Conservation (phyloP, 2,329 filamentous ascomycete species). For the Ophiostoma tasmaniense region DNA sequence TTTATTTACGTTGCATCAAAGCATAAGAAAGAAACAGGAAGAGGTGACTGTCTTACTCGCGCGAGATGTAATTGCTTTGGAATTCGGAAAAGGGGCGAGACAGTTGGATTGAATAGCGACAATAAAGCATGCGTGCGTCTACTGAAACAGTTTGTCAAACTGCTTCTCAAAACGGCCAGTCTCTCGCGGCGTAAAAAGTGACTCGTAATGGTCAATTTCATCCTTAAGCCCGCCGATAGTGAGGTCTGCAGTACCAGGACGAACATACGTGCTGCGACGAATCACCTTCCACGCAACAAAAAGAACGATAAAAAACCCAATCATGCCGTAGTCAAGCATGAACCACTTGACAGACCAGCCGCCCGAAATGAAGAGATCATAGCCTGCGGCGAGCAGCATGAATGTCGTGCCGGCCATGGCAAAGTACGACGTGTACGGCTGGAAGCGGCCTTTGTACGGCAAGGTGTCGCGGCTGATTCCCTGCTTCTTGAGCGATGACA, state of each 20-base stretch:
- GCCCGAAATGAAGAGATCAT: constrained; percentile 15
- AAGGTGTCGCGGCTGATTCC: constrained; percentile 44
- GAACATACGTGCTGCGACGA: constrained; percentile 14
- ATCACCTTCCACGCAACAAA: constrained; percentile 15
- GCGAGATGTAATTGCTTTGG: neutral
- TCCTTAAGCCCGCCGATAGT: constrained; percentile 22
- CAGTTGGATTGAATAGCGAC: neutral
- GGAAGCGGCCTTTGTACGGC: constrained; percentile 44
- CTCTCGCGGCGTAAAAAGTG: constrained; percentile 10
- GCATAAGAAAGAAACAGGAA: neutral
- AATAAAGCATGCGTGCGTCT: neutral
- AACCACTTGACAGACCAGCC: constrained; percentile 19
- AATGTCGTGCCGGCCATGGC: constrained; percentile 19
- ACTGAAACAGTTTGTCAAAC: constrained; percentile 14
- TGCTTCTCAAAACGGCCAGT: constrained; percentile 9
- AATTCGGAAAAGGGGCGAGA: neutral
- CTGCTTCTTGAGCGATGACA: constrained; percentile 46
- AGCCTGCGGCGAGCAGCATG: constrained; percentile 16
- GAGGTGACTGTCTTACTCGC: neutral
- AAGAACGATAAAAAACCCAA: constrained; percentile 14
- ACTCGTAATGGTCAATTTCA: constrained; percentile 33
- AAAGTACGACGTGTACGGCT: constrained; percentile 21
- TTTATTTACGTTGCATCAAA: neutral
- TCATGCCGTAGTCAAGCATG: constrained; percentile 20
- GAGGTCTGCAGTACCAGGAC: constrained; percentile 21